Percentiles rank a stretch among this genome's conserved stretches.
Conservation (phyloP, 345 rosid genomes). For the Linum trigynum region DNA sequence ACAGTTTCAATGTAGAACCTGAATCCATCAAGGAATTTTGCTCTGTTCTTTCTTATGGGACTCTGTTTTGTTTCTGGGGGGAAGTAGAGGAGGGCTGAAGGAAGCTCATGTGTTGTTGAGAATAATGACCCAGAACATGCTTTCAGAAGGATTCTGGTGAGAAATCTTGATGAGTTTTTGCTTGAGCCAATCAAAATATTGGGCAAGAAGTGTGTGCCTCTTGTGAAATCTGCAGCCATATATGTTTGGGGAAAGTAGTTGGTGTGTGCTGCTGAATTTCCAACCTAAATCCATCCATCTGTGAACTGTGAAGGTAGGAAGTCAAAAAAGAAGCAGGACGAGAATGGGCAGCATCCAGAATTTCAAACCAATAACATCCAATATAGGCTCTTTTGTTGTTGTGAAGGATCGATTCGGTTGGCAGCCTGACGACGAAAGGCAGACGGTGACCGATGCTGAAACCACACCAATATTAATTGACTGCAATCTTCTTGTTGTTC, state of each 20-base stretch:
- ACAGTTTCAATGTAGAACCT: slow-evolving; percentile 15
- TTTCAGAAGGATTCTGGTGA: background rate
- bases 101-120: no score
- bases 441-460: no score
- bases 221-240: no score
- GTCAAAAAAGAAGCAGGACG: background rate
- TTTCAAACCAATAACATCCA: no score
- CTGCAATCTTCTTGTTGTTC: no score
- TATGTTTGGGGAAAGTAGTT: background rate
- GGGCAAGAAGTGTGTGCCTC: background rate
- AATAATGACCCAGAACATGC: no score
- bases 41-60: background rate
- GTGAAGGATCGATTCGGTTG: no score
- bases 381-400: no score
- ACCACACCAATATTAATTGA: no score
- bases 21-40: background rate
- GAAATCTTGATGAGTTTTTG: background rate
- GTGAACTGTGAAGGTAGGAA: background rate
- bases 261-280: background rate
- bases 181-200: background rate
- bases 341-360: no score
- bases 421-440: no score
- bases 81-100: no score
- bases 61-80: background rate
- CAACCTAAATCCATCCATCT: background rate